A percentile compares a stretch with the other conserved stretches of the same genome.
These are phyloP conservation scores for Acacia confusa DNA, from an alignment of 306 rosid genomes.

Conservation along the genomic window DNA sequence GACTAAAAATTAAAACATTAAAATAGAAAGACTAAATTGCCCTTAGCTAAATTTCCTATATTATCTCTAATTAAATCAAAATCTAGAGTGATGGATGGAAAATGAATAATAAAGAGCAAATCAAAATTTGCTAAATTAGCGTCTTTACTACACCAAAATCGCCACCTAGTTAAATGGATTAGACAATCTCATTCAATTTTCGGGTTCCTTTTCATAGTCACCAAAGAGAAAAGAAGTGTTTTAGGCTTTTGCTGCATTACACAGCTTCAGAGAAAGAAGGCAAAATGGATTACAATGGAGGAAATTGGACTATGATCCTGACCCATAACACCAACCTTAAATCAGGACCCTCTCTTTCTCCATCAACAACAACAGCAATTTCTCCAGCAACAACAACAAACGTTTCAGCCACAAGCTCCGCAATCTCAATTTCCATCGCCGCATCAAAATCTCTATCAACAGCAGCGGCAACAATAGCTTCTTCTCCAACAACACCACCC, in stretches of 20 bases:
- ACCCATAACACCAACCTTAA: conserved; percentile 58
- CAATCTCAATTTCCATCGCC: background rate
- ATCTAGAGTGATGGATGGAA: no score
- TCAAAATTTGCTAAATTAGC: no score
- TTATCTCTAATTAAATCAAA: no score
- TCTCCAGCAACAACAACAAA: background rate
- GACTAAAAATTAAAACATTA: no score
- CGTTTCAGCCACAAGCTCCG: background rate
- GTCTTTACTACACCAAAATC: no score
- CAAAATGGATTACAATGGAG: conserved; percentile 72
- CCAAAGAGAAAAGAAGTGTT: no score
- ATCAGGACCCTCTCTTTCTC: conserved; percentile 69
- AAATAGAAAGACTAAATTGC: no score
- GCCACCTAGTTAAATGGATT: no score
- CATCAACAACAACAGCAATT: conserved; percentile 51
- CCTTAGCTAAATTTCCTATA: no score
- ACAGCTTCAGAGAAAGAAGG: background rate
- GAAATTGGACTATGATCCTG: conserved; percentile 82
- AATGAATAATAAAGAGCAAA: no score
- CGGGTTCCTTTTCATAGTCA: no score
- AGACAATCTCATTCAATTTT: no score
- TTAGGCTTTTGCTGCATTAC: background rate
- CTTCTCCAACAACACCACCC: background rate
- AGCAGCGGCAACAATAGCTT: background rate
- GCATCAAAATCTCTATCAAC: background rate